Base-by-base conservation (phyloP, 2,329 filamentous ascomycete species). In the Penicillium occitanis region DNA sequence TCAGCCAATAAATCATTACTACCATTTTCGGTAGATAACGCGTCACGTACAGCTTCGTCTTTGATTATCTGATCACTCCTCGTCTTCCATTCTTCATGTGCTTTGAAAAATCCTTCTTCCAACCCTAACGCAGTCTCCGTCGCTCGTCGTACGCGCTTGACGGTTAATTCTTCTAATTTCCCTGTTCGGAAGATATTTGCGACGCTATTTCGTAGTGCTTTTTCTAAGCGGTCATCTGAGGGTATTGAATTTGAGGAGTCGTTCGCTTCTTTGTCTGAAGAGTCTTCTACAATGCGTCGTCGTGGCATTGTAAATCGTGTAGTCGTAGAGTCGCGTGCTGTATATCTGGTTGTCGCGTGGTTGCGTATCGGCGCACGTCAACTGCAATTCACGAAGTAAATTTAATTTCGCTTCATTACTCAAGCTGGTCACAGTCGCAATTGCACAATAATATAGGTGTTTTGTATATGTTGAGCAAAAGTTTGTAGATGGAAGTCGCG, bases 101-200 rank as follows among this genome's bases (percentile, higher is more conserved):
- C 75, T 71, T 86, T 89, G 70, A 88, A 83, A 71, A 87, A 88
- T 2, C 81, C 85, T 5, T 77, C 76, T 7, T 81, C 77, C 25
- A 89, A 75, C 37, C 79, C 80, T 11, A 89, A 74, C 59, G 81
- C 74, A 65, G 81, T 75, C 72, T 88, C 86, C 3, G 82, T 83
- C 28, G 80, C 80, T 35, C 78, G 71, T 59, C 87, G 84, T 61
- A 88, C 83, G 64, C 80, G 80, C 68, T 86, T 88, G 62, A 88
- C 79, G 0, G 87, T 88, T 68, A 88, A 74, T 61, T 86, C 81
- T 5, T 86, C 82, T 37, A 76, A 73, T 22, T 84, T 79, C 7
- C 76, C 78, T 0, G 72, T 70, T 33, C 73, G 71, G 70, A 73
- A 78, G 58, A 79, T 72, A n/a, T 70, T 68, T 14, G 72, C 72